phyloP scores from a whole-genome alignment of 768 basidiomycete genomes.

The Suillus weaverae region DNA sequence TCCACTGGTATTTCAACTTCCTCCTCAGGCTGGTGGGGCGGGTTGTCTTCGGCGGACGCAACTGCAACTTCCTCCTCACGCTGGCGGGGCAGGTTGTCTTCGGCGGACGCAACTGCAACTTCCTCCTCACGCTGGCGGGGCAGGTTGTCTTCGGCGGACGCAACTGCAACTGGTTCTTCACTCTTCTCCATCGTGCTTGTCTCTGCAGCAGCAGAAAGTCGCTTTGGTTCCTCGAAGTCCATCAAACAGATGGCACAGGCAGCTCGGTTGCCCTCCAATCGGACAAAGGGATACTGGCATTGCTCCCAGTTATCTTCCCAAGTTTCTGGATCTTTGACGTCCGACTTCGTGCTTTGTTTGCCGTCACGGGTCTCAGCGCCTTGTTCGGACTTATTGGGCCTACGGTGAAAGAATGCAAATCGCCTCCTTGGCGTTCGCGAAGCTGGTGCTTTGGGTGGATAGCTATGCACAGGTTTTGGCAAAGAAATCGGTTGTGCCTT shows the following conservation, averaged over 20 bases:
- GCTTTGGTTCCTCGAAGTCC: slow-evolving; percentile 78
- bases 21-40: slow-evolving; percentile 10
- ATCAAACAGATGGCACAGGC: slow-evolving; percentile 82
- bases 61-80: slow-evolving; percentile 20
- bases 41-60: too few relatives aligned
- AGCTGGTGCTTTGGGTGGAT: slow-evolving; percentile 56
- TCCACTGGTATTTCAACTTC: slow-evolving; percentile 33
- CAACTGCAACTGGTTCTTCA: slow-evolving; percentile 11
- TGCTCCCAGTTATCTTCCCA: slow-evolving; percentile 84
- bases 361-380: slow-evolving; percentile 20
- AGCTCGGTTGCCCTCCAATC: slow-evolving; percentile 80
- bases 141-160: slow-evolving; percentile 1
- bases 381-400: slow-evolving; percentile 21
- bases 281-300: slow-evolving; percentile 76
- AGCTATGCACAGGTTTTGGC: slow-evolving; percentile 53
- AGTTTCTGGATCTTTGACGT: slow-evolving; percentile 38
- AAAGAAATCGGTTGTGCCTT: slow-evolving; percentile 36
- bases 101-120: slow-evolving; percentile 5
- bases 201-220: slow-evolving; percentile 24
- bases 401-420: slow-evolving; percentile 52
- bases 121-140: slow-evolving; percentile 21
- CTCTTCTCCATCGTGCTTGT: slow-evolving; percentile 31
- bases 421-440: slow-evolving; percentile 39
- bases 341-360: slow-evolving; percentile 10
- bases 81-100: too few relatives aligned